A percentile compares a stretch with the other conserved stretches of the same genome.
These are phyloP conservation scores for Cyberlindnera lachancei DNA, from an alignment of 805 yeast genomes.

Conservation along the genomic window DNA sequence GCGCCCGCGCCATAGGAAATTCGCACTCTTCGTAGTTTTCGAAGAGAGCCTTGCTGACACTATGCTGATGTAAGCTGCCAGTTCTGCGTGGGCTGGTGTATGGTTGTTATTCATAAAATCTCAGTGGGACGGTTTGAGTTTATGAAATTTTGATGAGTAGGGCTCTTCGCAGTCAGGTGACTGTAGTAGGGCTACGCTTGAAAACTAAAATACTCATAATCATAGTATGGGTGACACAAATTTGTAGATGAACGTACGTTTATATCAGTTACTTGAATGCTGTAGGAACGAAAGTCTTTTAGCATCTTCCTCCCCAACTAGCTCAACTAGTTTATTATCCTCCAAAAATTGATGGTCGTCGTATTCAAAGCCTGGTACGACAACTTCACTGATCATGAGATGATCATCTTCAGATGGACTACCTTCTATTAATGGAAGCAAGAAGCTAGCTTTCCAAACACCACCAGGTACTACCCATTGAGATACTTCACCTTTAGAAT, in stretches of 20 bases:
- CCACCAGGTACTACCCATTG: slow-evolving; percentile 65
- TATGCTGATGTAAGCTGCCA: too few species aligned
- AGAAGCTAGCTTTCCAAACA: slow-evolving; percentile 48
- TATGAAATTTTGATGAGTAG: too few species aligned
- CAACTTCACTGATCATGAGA: slow-evolving; percentile 47
- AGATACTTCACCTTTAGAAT: slow-evolving; percentile 37
- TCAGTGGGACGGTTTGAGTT: too few species aligned
- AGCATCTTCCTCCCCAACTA: slow-evolving; percentile 33
- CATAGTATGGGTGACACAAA: too few species aligned
- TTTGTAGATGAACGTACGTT: too few species aligned
- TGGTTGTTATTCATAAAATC: too few species aligned
- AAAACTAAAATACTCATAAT: too few species aligned
- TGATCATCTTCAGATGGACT: slow-evolving; percentile 30
- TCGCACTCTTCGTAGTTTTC: slow-evolving; percentile 1
- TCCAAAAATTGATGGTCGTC: slow-evolving; percentile 42
- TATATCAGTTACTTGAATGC: slow-evolving; percentile 2
- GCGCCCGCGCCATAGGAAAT: neutral
- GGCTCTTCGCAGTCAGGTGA: too few species aligned
- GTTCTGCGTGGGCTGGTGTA: too few species aligned
- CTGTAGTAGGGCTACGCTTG: too few species aligned
- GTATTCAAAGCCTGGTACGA: slow-evolving; percentile 55
- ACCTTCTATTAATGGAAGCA: slow-evolving; percentile 29
- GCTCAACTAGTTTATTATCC: slow-evolving; percentile 24
- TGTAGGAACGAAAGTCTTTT: slow-evolving; percentile 31
- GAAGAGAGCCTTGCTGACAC: too few species aligned